A percentile compares a stretch with the other conserved stretches of the same genome.
Evolutionary conservation across 495 filamentous ascomycete genomes (phyloP).

Genomic region (Xylaria castorea): DNA sequence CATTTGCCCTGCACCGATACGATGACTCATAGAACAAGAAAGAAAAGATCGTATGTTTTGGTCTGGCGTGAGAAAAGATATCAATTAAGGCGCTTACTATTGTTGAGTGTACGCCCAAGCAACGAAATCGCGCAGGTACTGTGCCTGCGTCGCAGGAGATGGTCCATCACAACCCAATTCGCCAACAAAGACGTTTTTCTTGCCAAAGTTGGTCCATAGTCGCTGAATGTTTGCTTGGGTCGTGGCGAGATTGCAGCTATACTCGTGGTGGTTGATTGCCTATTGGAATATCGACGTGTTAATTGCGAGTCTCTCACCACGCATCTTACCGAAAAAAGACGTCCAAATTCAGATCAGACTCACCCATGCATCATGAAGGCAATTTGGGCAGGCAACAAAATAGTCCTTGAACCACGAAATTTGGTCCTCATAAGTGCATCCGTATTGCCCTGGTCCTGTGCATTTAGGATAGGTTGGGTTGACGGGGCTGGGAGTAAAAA

Average conservation of each 20-base stretch:
- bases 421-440: constrained; percentile 2
- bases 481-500: background rate
- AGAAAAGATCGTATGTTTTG: background rate
- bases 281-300: background rate
- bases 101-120: constrained; percentile 9
- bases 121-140: constrained; percentile 6
- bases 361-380: constrained; percentile 1
- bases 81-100: background rate
- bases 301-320: background rate
- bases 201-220: background rate
- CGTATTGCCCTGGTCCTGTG: background rate
- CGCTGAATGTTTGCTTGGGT: background rate
- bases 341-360: background rate
- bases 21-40: no score
- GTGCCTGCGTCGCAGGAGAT: background rate
- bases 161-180: background rate
- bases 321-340: background rate
- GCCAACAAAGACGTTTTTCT: background rate
- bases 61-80: background rate
- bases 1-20: no score
- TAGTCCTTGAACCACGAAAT: constrained; percentile 2
- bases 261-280: constrained; percentile 4
- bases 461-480: background rate
- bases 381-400: background rate
- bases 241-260: background rate